Percentiles rank a stretch among this genome's conserved stretches.
Conservation (phyloP, 495 filamentous ascomycete genomes). For the Aspergillus sclerotiicarbonarius region DNA sequence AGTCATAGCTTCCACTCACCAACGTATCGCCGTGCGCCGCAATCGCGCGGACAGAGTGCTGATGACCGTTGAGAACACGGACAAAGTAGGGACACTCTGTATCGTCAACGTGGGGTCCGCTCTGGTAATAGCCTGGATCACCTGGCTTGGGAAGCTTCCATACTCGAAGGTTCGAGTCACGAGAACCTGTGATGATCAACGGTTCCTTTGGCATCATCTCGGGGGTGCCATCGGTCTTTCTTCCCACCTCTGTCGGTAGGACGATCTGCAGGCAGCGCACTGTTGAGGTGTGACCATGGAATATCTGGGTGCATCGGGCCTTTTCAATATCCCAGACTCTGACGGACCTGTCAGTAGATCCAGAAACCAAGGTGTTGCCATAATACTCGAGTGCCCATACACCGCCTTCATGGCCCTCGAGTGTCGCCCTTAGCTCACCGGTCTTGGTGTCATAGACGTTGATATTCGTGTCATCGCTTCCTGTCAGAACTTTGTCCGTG, state of each 20-base stretch:
- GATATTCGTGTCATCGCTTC: conserved; percentile 96
- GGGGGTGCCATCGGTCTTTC: conserved; percentile 65
- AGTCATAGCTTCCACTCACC: conserved; percentile 99
- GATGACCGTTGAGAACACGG: conserved; percentile 80
- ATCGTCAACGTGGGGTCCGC: conserved; percentile 72
- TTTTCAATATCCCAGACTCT: conserved; percentile 96
- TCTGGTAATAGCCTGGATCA: conserved; percentile 72
- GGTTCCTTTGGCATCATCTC: conserved; percentile 90
- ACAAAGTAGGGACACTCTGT: conserved; percentile 91
- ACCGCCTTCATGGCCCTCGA: conserved; percentile 93
- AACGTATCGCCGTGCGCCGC: conserved; percentile 93
- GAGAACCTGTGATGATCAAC: conserved; percentile 94
- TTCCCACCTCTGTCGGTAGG: conserved; percentile 76
- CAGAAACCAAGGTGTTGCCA: conserved; percentile 91
- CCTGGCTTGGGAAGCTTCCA: conserved; percentile 90
- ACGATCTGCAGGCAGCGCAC: conserved; percentile 95
- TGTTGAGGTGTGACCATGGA: conserved; percentile 96
- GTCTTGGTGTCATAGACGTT: conserved; percentile 98
- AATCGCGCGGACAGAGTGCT: conserved; percentile 95
- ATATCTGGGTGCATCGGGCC: conserved; percentile 87
- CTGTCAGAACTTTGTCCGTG: conserved; percentile 94
- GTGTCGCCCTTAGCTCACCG: conserved; percentile 73
- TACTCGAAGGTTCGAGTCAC: conserved; percentile 89
- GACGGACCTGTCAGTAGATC: conserved; percentile 93
- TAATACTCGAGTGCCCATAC: conserved; percentile 98